phyloP scores from a whole-genome alignment of 768 basidiomycete genomes.

The Boletus subparvulus region DNA sequence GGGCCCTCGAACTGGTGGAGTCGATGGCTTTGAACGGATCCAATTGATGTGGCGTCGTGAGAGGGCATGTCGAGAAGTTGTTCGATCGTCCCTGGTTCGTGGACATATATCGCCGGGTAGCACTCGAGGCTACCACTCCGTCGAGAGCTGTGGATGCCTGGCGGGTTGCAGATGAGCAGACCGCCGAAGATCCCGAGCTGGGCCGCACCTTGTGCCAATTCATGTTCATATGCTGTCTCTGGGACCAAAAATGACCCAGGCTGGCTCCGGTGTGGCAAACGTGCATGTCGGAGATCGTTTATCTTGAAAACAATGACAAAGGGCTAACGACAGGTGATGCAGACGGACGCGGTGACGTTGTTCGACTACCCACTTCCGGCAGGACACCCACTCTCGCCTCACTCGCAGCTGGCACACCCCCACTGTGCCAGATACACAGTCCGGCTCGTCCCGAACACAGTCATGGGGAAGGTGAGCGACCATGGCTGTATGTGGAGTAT shows the following conservation, averaged over 20 bases:
- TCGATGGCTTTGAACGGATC: too few species aligned
- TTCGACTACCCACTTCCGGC: constrained; percentile 31
- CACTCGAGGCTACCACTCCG: too few species aligned
- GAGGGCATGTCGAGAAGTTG: too few species aligned
- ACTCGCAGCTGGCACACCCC: constrained; percentile 19
- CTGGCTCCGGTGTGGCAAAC: constrained; percentile 16
- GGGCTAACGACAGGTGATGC: background rate
- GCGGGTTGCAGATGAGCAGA: too few species aligned
- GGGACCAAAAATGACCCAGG: constrained; percentile 18
- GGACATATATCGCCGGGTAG: too few species aligned
- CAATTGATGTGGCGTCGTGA: too few species aligned
- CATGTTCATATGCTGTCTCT: background rate
- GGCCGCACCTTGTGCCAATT: background rate
- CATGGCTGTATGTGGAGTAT: constrained; percentile 9
- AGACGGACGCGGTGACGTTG: constrained; percentile 40
- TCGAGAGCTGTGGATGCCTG: too few species aligned
- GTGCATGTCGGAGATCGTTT: constrained; percentile 25
- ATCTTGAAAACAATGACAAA: background rate
- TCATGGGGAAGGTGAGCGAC: background rate
- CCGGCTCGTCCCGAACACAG: background rate
- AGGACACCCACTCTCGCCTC: constrained; percentile 13
- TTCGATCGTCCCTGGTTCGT: too few species aligned
- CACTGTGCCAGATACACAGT: constrained; percentile 1
- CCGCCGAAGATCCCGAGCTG: too few species aligned
- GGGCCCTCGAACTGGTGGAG: too few species aligned